Conservation (phyloP, 2,329 filamentous ascomycete species). For the Claviceps monticola region DNA sequence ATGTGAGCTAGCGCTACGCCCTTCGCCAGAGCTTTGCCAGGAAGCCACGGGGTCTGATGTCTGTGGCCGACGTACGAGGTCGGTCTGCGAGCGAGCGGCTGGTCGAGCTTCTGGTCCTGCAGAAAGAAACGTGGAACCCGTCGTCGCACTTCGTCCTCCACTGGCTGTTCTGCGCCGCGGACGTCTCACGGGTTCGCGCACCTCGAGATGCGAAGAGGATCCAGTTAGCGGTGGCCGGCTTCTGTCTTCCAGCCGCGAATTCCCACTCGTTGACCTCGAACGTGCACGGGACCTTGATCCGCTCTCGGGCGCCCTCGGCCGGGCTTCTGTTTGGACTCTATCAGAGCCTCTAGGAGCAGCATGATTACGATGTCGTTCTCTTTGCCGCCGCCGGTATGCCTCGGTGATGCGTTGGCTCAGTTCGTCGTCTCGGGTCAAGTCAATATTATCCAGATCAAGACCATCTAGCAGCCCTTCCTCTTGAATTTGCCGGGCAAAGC, state of each 20-base stretch:
- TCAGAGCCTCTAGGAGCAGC: conserved; percentile 22
- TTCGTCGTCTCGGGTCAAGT: conserved; percentile 72
- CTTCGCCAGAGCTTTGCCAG: conserved; percentile 28
- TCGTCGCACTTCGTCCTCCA: conserved; percentile 39
- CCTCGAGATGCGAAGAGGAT: conserved; percentile 15
- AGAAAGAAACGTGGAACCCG: conserved; percentile 29
- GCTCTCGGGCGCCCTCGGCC: conserved; percentile 15
- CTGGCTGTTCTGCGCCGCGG: conserved; percentile 38
- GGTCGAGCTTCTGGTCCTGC: conserved; percentile 30
- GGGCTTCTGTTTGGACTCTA: conserved; percentile 11
- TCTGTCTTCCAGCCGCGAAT: conserved; percentile 30
- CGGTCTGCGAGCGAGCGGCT: conserved; percentile 50
- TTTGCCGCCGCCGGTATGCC: conserved; percentile 67
- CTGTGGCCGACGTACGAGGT: conserved; percentile 36
- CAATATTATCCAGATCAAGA: conserved; percentile 77
- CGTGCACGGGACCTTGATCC: conserved; percentile 25
- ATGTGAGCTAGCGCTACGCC: conserved; percentile 26
- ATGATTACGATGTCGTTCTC: conserved; percentile 38
- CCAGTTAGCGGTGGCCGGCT: conserved; percentile 33
- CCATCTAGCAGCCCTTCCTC: conserved; percentile 80
- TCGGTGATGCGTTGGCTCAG: conserved; percentile 83
- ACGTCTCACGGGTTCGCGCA: conserved; percentile 16
- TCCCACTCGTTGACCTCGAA: conserved; percentile 32
- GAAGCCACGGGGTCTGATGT: conserved; percentile 22
- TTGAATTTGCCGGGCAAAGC: conserved; percentile 78